Evolutionary conservation across 225 moss, liverwort and hornwort species (phyloP), one percentile per base, ranked within the genome.

Genomic region (Antitrichia curtipendula): DNA sequence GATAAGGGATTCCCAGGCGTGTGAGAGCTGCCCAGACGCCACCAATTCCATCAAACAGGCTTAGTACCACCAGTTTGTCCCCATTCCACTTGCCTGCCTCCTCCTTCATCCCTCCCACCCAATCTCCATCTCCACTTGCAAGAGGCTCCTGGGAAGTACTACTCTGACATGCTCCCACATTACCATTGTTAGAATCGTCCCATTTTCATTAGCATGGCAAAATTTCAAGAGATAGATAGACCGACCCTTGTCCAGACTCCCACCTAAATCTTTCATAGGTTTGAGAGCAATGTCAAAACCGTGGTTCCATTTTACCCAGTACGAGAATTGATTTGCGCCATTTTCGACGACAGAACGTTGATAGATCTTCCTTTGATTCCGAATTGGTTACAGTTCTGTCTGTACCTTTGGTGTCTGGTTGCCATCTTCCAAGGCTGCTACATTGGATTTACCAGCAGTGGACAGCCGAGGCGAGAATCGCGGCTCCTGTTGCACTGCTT

Each of bases 11-110:
- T 27, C 87, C 88, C 68, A 91, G 88, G 65, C 90, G 87, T 57
- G 85, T 89, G 52, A 93, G 85, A 13, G 93, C 93, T 60, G 88
- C 90, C 93, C 93, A 93, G 19, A 90, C 85, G 40, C 93, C 93
- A 40, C 93, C 93, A 62, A 93, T 91, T 25, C 93, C 93, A 83
- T 93, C 93, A 40, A 93, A 93, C 49, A 93, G 71, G 64, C 93
- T 93, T 10, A 93, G 63, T 32, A 93, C 93, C 56, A 91, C 93
- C 13, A 93, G 83, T 57, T 90, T 88, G 78, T 86, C 64, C 23
- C 91, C 93, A 40, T 63, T 87, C 93, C 93, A 93, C 19, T 34
- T 27, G 82, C 90, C 90, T 66, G 90, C 88, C 80, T 88, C 87
- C 3, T 74, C 85, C 80, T 41, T 88, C 75, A 93, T 76, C 62